Percentiles rank a stretch among this genome's conserved stretches.
phyloP scores from a whole-genome alignment of 148 eudicot genomes.

The Linanthus parryae region DNA sequence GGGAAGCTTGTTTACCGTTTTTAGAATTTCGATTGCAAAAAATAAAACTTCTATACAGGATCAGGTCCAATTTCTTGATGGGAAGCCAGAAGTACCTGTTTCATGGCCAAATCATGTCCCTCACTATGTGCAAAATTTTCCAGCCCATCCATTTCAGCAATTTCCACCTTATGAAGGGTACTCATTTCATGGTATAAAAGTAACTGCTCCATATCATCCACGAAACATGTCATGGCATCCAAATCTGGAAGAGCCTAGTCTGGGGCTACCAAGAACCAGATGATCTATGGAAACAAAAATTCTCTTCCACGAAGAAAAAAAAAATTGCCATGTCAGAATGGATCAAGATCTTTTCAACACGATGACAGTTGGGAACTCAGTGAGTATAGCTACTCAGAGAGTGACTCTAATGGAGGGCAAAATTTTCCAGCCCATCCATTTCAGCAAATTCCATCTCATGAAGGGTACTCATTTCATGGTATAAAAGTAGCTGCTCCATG shows the following conservation, averaged over 20 bases:
- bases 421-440: conserved; percentile 48
- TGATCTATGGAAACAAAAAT: conserved; percentile 26
- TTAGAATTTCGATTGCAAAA: conserved; percentile 20
- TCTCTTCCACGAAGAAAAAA: conserved; percentile 46
- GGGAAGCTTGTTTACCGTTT: too few relatives aligned
- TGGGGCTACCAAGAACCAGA: conserved; percentile 28
- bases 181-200: conserved; percentile 54
- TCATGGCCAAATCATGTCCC: conserved; percentile 53
- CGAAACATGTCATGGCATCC: conserved; percentile 59
- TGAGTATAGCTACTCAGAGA: conserved; percentile 42
- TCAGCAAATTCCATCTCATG: conserved; percentile 66
- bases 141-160: conserved; percentile 51
- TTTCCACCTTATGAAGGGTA: conserved; percentile 67
- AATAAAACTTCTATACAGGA: conserved; percentile 23
- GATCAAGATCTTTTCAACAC: conserved; percentile 27
- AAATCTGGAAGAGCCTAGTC: conserved; percentile 32
- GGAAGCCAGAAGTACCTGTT: conserved; percentile 40
- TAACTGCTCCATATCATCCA: conserved; percentile 44
- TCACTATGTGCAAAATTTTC: conserved; percentile 51
- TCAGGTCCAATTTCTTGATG: conserved; percentile 33
- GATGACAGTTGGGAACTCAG: conserved; percentile 26
- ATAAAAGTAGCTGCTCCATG: conserved; percentile 46
- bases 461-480: conserved; percentile 54
- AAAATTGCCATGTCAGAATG: conserved; percentile 26
- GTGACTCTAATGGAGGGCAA: conserved; percentile 34